A percentile compares a stretch with the other conserved stretches of the same genome.
Conservation (phyloP, 495 filamentous ascomycete genomes). For the Ascodesmis nigricans region DNA sequence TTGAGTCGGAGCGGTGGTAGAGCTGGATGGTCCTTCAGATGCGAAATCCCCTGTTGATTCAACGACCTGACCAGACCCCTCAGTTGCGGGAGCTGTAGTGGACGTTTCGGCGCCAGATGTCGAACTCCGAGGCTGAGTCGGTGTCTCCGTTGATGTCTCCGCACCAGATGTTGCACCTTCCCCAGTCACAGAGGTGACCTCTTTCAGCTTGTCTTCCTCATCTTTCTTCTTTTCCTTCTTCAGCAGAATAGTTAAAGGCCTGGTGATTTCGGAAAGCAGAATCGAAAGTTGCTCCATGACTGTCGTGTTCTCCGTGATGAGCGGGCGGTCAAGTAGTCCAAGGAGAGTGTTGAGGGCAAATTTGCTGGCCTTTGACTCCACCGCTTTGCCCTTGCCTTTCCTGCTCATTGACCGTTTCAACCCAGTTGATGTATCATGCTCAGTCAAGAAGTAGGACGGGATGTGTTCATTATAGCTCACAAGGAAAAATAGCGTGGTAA, state of each 20-base stretch:
- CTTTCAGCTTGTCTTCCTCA: conserved; percentile 36
- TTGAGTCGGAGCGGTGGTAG: conserved; percentile 11
- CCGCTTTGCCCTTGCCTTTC: conserved; percentile 70
- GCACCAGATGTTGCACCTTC: conserved; percentile 1
- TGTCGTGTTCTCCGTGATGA: conserved; percentile 82
- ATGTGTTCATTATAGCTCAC: conserved; percentile 65
- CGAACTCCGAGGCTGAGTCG: conserved; percentile 17
- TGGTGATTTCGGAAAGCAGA: conserved; percentile 68
- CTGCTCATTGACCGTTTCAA: conserved; percentile 56
- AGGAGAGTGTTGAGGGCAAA: conserved; percentile 83
- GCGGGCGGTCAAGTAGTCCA: conserved; percentile 62
- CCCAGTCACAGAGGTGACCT: conserved; percentile 24
- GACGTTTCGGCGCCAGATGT: conserved; percentile 15
- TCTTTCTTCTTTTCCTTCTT: conserved; percentile 60
- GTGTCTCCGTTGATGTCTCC: conserved; percentile 11
- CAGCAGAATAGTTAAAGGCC: conserved; percentile 60
- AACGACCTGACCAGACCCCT: conserved; percentile 8
- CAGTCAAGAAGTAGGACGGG: conserved; percentile 79
- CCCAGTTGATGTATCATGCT: conserved; percentile 57
- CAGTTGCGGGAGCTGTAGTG: conserved; percentile 11
- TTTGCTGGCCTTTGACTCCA: conserved; percentile 54
- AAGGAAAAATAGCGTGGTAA: conserved; percentile 58
- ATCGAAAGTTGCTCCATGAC: conserved; percentile 88
- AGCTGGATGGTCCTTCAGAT: conserved; percentile 5
- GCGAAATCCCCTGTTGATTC: too few relatives aligned